Evolutionary conservation across 345 rosid species (phyloP).

Genomic region (Reutealis trisperma): DNA sequence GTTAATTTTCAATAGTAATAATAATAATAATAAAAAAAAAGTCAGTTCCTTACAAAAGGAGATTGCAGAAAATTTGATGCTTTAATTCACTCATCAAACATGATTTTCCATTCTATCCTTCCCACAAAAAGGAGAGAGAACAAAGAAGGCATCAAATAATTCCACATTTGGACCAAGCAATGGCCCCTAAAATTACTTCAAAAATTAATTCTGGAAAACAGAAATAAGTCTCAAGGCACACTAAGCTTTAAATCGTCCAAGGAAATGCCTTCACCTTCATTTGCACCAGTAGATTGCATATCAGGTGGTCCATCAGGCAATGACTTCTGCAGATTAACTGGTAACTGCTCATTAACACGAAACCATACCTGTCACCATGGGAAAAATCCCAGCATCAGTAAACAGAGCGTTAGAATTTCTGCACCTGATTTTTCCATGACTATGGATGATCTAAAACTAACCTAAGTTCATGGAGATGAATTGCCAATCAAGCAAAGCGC

Average conservation of each 20-base stretch:
- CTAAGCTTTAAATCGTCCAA: neutral
- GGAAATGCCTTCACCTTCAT: constrained; percentile 48
- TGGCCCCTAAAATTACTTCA: neutral
- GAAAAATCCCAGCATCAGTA: constrained; percentile 53
- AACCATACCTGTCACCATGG: constrained; percentile 85
- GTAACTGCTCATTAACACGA: constrained; percentile 88
- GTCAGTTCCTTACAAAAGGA: constrained; percentile 2
- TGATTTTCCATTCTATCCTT: neutral
- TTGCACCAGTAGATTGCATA: constrained; percentile 44
- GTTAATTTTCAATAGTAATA: constrained; percentile 25
- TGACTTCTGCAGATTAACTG: constrained; percentile 72
- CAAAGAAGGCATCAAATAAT: neutral
- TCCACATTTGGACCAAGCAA: neutral
- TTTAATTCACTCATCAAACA: neutral
- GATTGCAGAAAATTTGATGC: neutral
- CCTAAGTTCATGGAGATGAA: constrained; percentile 75
- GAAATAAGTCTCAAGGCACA: neutral
- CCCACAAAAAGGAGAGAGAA: neutral
- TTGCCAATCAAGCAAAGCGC: constrained; percentile 75
- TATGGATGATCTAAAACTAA: constrained; percentile 61
- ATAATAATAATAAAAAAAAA: too few relatives aligned
- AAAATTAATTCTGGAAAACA: neutral
- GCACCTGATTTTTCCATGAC: constrained; percentile 28
- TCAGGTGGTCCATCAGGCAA: constrained; percentile 84
- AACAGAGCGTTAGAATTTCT: constrained; percentile 45